phyloP scores from a whole-genome alignment of 139 green algal genomes.

The Chlorella sp. region DNA sequence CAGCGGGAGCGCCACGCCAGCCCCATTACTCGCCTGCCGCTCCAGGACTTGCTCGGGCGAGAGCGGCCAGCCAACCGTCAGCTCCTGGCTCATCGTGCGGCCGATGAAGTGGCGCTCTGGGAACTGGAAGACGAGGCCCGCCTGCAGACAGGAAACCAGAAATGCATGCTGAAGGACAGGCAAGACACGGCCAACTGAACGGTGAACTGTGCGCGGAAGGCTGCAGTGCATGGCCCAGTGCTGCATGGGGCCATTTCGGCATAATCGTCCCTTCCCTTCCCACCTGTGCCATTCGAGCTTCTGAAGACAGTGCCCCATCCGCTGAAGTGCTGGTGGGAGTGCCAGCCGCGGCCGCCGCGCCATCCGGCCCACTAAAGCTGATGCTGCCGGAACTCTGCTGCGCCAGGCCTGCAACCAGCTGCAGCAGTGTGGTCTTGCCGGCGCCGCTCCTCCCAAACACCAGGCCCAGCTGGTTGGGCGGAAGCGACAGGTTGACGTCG shows the following conservation, averaged over 20 bases:
- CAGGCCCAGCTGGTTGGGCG: constrained; percentile 78
- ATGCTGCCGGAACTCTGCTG: constrained; percentile 65
- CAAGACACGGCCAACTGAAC: too few relatives aligned
- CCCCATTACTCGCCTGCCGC: neutral
- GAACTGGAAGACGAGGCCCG: constrained; percentile 97
- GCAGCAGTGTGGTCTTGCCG: constrained; percentile 93
- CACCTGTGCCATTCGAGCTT: constrained; percentile 38
- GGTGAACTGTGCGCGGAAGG: too few relatives aligned
- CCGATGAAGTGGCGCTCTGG: constrained; percentile 96
- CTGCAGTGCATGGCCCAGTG: too few relatives aligned
- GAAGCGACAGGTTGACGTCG: constrained; percentile 72
- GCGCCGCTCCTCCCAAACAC: constrained; percentile 85
- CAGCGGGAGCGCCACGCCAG: too few relatives aligned
- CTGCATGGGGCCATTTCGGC: too few relatives aligned
- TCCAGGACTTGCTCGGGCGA: constrained; percentile 17
- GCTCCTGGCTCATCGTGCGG: constrained; percentile 54
- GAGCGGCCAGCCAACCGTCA: constrained; percentile 74
- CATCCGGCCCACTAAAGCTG: constrained; percentile 34
- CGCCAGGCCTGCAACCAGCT: constrained; percentile 76
- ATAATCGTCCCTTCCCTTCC: too few relatives aligned
- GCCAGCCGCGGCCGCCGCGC: too few relatives aligned
- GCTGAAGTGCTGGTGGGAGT: too few relatives aligned
- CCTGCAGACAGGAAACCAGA: constrained; percentile 15
- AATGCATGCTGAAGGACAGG: too few relatives aligned
- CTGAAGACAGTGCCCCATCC: neutral